These are phyloP conservation scores for Colletotrichum sp. DNA, from an alignment of 2,329 filamentous ascomycete genomes.

Conservation along the genomic window DNA sequence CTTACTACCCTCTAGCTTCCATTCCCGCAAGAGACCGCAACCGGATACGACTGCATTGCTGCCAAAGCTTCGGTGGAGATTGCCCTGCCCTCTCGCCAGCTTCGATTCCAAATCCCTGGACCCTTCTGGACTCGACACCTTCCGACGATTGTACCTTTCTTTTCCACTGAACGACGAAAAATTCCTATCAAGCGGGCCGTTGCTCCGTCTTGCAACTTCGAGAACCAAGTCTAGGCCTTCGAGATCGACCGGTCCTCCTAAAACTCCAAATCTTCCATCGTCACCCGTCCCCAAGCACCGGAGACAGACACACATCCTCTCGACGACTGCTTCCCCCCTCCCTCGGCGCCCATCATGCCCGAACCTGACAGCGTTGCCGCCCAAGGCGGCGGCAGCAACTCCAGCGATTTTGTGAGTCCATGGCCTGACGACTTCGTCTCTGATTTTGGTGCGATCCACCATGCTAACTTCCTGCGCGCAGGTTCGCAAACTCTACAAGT, in stretches of 20 bases:
- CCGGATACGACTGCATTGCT: conserved; percentile 19
- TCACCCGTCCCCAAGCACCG: not conserved
- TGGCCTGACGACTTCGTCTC: not conserved
- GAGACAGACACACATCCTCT: not conserved
- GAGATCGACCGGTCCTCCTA: not conserved
- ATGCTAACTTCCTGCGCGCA: conserved; percentile 45
- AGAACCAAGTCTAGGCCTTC: not conserved
- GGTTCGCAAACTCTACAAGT: conserved; percentile 99
- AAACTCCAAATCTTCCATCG: not conserved
- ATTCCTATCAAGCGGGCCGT: not conserved
- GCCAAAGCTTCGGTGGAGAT: conserved; percentile 16
- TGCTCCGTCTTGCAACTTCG: not conserved
- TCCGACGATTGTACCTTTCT: not conserved
- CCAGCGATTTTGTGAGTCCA: conserved; percentile 89
- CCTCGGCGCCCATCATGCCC: conserved; percentile 30
- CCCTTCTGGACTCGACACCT: not conserved
- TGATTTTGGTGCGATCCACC: not conserved
- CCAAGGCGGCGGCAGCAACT: conserved; percentile 71
- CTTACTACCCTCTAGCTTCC: conserved; percentile 4
- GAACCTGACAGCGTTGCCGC: conserved; percentile 42
- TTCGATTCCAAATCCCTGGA: conserved; percentile 9
- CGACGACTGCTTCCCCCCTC: not conserved
- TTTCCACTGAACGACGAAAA: not conserved
- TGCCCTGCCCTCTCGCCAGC: not conserved
- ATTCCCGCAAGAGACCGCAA: conserved; percentile 15